These are phyloP conservation scores for Dichotomocladium elegans DNA, from an alignment of 371 early-diverging fungal species.

Conservation along the genomic window DNA sequence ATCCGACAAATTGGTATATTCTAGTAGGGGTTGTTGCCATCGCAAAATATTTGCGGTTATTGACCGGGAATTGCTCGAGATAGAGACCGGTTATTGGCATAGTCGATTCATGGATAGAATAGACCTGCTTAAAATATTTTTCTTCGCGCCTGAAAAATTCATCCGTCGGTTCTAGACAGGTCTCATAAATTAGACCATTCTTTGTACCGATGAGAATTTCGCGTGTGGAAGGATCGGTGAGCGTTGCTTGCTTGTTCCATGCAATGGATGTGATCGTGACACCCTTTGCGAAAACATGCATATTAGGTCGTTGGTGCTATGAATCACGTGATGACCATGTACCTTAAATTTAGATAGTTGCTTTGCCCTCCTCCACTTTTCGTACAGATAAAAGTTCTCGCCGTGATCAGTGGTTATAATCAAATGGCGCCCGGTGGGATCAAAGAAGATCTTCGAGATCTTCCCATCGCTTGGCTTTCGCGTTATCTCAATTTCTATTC, in stretches of 20 bases:
- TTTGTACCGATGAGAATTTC: constrained; percentile 80
- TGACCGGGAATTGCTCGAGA: constrained; percentile 74
- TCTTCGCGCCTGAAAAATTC: constrained; percentile 83
- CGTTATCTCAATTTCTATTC: constrained; percentile 72
- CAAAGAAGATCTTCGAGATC: constrained; percentile 72
- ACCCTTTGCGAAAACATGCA: constrained; percentile 43
- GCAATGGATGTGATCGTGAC: constrained; percentile 80
- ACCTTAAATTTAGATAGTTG: constrained; percentile 63
- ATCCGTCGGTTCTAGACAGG: constrained; percentile 78
- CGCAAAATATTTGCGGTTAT: constrained; percentile 69
- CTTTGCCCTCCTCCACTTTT: constrained; percentile 73
- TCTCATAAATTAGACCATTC: constrained; percentile 83
- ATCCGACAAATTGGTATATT: constrained; percentile 84
- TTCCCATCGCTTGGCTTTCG: constrained; percentile 60
- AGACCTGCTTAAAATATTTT: constrained; percentile 69
- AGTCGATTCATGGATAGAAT: constrained; percentile 50
- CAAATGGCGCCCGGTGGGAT: constrained; percentile 85
- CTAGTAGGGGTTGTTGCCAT: constrained; percentile 75
- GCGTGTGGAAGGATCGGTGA: constrained; percentile 62
- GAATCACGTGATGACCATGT: not conserved
- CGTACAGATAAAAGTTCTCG: constrained; percentile 82
- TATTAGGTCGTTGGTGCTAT: not conserved
- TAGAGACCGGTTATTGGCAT: constrained; percentile 78
- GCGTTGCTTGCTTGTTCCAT: constrained; percentile 75
- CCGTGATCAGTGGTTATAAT: constrained; percentile 82